Conservation (phyloP, 768 basidiomycete genomes). For the Lactarius deliciosus region DNA sequence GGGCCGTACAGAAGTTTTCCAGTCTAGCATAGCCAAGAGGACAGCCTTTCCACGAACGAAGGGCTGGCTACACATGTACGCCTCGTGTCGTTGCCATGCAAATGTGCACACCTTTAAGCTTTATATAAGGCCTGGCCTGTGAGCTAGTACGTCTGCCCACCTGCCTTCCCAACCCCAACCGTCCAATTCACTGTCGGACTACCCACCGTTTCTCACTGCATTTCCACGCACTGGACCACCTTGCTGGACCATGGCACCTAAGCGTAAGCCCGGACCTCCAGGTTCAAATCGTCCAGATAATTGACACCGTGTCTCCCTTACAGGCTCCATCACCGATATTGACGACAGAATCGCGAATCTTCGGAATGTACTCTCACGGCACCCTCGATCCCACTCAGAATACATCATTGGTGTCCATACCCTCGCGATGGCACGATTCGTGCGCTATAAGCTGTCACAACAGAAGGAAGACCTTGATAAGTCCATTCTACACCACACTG, state of each 20-base stretch:
- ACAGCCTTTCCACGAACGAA: too few species aligned
- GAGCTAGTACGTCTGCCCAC: background rate
- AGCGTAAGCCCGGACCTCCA: background rate
- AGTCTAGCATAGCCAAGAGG: too few species aligned
- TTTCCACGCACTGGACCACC: background rate
- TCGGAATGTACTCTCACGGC: background rate
- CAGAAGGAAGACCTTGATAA: background rate
- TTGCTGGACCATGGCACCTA: background rate
- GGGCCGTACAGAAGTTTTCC: too few species aligned
- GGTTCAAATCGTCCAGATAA: background rate
- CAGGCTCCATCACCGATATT: background rate
- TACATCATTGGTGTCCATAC: background rate
- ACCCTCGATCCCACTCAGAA: background rate
- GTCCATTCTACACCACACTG: background rate
- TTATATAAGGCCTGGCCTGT: too few species aligned
- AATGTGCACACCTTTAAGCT: too few species aligned
- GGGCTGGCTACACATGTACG: too few species aligned
- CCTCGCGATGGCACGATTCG: background rate
- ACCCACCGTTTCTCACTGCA: background rate
- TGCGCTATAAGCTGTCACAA: too few species aligned
- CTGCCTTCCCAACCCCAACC: background rate
- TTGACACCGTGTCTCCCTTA: background rate
- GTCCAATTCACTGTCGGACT: background rate
- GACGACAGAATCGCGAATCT: accelerated
- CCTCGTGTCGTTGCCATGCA: too few species aligned